phyloP scores from a whole-genome alignment of 139 green algal species.

The Chlorella sp. region DNA sequence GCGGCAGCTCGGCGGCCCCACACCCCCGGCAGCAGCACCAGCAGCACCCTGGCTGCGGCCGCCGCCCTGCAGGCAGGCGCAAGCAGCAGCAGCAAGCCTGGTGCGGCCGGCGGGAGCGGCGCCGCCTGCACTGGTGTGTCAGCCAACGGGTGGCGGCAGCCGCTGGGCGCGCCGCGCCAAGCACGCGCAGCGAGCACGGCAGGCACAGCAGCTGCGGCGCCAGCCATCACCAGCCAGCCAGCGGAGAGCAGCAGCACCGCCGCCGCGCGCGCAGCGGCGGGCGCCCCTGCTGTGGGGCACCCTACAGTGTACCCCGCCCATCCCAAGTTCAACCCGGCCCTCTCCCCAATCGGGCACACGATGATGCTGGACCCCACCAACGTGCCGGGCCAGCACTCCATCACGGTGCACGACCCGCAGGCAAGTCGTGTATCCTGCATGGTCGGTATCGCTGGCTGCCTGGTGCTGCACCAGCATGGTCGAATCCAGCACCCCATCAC shows the following conservation, averaged over 20 bases:
- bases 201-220: not conserved
- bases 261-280: not conserved
- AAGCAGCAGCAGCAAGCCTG: not conserved
- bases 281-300: too few relatives aligned
- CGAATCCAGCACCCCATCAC: too few relatives aligned
- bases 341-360: not conserved
- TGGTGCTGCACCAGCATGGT: too few relatives aligned
- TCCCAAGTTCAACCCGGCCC: not conserved
- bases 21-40: not conserved
- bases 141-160: not conserved
- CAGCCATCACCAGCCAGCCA: not conserved
- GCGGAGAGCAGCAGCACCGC: not conserved
- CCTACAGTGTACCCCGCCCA: not conserved
- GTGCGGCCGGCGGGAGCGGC: not conserved
- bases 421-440: too few relatives aligned
- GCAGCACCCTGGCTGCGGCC: not conserved
- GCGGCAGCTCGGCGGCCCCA: not conserved
- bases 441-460: too few relatives aligned
- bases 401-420: conserved; percentile 39
- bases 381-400: conserved; percentile 37
- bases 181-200: not conserved
- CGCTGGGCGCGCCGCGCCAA: not conserved
- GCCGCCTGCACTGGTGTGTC: not conserved
- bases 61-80: not conserved
- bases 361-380: conserved; percentile 20